Evolutionary conservation across 2,329 filamentous ascomycete species (phyloP).

Genomic region (Colletotrichum trifolii): DNA sequence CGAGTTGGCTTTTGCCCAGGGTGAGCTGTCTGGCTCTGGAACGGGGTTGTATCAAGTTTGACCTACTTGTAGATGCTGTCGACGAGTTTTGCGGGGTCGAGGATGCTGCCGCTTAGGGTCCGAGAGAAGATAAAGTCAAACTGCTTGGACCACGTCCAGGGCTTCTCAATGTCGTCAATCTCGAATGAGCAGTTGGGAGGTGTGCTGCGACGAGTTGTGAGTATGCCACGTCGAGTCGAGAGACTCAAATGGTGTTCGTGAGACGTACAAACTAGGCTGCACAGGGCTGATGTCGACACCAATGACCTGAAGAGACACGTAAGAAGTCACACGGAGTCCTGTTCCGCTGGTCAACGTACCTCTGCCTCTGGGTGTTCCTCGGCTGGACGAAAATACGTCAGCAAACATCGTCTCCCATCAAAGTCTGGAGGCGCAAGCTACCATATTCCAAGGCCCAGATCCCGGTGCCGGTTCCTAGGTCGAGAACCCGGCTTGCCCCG

Average conservation of each 20-base stretch:
- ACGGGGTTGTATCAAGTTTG: no score
- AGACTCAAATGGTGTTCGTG: fast-evolving
- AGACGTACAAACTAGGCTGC: constrained; percentile 28
- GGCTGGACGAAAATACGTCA: constrained; percentile 22
- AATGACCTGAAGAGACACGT: constrained; percentile 9
- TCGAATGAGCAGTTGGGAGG: constrained; percentile 59
- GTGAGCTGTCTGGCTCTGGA: no score
- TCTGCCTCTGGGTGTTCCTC: constrained; percentile 46
- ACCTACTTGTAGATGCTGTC: constrained; percentile 39
- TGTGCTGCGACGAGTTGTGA: constrained; percentile 39
- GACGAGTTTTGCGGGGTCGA: constrained; percentile 41
- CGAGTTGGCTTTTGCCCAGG: constrained; percentile 41
- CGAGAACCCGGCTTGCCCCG: constrained; percentile 38
- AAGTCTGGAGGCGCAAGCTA: constrained; percentile 8
- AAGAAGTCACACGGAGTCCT: neutral
- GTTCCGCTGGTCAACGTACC: constrained; percentile 28
- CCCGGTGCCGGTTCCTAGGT: constrained; percentile 43
- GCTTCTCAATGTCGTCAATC: constrained; percentile 49
- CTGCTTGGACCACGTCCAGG: constrained; percentile 46
- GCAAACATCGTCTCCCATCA: neutral
- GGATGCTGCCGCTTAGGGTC: constrained; percentile 45
- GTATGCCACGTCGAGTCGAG: neutral
- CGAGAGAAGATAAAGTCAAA: constrained; percentile 52
- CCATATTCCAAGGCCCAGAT: constrained; percentile 44
- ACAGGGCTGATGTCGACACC: constrained; percentile 35